phyloP scores from a whole-genome alignment of 2,329 filamentous ascomycete species.

The Sordariomycetes sp. region DNA sequence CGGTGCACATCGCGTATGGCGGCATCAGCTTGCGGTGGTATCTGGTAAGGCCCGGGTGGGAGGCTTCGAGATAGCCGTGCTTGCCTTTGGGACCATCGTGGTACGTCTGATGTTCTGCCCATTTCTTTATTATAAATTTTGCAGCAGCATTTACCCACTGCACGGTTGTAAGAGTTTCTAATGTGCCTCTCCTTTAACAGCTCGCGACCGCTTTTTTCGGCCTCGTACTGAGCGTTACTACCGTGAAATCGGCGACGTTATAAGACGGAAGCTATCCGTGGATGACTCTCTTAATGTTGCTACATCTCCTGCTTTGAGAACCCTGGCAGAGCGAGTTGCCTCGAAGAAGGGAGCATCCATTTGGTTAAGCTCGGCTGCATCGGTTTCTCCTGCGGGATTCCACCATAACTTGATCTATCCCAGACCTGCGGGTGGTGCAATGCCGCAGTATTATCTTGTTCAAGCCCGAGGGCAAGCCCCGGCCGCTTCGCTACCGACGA shows the following conservation, averaged over 20 bases:
- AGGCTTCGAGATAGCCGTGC: conserved; percentile 8
- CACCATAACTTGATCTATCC: neutral
- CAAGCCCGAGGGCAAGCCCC: neutral
- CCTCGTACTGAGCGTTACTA: neutral
- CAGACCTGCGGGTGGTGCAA: neutral
- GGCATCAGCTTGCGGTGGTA: conserved; percentile 16
- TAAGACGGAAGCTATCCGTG: neutral
- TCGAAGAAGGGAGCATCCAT: neutral
- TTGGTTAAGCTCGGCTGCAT: neutral
- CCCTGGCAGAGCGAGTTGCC: neutral
- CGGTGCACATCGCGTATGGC: conserved; percentile 16
- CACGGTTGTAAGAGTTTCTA: neutral
- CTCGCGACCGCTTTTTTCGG: neutral
- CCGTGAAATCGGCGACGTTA: neutral
- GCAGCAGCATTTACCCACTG: neutral
- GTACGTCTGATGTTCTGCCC: neutral
- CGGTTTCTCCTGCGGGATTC: neutral
- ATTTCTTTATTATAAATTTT: neutral
- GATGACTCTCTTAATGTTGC: neutral
- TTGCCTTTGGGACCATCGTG: conserved; percentile 2
- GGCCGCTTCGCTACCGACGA: neutral
- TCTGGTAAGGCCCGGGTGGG: conserved; percentile 16
- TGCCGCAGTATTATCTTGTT: neutral
- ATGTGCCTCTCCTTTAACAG: neutral
- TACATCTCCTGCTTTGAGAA: neutral